A percentile compares a stretch with the other conserved stretches of the same genome.
Evolutionary conservation across 179 eudicot genomes (phyloP).

Genomic region (Patellifolia procumbens): DNA sequence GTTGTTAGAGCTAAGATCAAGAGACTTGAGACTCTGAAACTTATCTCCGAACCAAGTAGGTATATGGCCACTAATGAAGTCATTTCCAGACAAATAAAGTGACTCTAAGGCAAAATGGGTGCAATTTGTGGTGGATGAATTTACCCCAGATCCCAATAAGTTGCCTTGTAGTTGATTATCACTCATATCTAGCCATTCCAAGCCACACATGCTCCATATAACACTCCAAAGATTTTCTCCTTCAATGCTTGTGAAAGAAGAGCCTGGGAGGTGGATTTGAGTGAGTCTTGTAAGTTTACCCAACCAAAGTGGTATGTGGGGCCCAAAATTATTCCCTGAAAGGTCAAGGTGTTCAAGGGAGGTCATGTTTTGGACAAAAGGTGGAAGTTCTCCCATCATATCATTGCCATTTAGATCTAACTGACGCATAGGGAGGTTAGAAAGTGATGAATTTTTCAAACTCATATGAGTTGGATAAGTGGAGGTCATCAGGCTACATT

Average conservation of each 20-base stretch:
- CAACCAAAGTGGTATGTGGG: neutral
- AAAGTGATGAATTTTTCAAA: constrained; percentile 3
- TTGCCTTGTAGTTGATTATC: neutral
- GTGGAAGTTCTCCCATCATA: neutral
- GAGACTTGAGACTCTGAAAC: neutral
- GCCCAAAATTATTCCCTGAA: neutral
- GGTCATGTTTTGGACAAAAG: constrained; percentile 9
- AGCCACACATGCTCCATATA: neutral
- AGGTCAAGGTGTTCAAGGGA: constrained; percentile 18
- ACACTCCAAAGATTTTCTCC: neutral
- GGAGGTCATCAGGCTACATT: neutral
- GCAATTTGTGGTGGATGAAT: neutral
- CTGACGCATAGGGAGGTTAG: neutral
- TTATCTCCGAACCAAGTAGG: constrained; percentile 8
- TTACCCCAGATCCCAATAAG: neutral
- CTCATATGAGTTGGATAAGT: neutral
- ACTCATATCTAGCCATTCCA: neutral
- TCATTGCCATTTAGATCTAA: neutral
- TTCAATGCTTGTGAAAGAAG: neutral
- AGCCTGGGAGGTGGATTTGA: neutral
- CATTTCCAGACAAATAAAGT: neutral
- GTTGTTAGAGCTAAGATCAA: neutral
- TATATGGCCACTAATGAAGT: neutral
- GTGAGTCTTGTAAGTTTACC: neutral
- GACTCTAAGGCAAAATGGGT: neutral